Percentiles rank a stretch among this genome's conserved stretches.
Conservation (phyloP, 176 grass and related monocot species). For the Areca catechu region DNA sequence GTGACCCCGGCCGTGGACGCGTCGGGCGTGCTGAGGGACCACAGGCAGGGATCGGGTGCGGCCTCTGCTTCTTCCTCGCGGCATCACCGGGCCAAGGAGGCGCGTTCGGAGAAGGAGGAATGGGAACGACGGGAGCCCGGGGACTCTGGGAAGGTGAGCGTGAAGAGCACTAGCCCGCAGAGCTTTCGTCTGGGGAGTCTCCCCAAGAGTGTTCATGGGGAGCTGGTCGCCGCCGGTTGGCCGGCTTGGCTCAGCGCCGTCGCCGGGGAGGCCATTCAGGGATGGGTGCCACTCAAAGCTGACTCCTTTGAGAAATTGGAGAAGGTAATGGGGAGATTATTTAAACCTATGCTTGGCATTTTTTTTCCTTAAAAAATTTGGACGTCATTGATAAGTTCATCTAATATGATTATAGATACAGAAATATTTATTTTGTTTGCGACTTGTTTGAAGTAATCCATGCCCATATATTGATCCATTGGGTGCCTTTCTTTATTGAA, state of each 20-base stretch:
- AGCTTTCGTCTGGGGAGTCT: slow-evolving; percentile 71
- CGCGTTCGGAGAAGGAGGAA: slow-evolving; percentile 29
- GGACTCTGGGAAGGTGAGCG: slow-evolving; percentile 22
- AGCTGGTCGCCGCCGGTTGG: slow-evolving; percentile 95
- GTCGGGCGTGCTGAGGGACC: slow-evolving; percentile 25
- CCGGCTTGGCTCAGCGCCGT: slow-evolving; percentile 84
- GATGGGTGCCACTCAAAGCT: slow-evolving; percentile 85
- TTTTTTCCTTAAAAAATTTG: no score
- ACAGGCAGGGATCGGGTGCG: not conserved
- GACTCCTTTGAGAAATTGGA: slow-evolving; percentile 89
- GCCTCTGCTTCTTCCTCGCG: slow-evolving; percentile 10
- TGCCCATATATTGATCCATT: no score
- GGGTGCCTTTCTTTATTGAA: no score
- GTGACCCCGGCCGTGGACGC: slow-evolving; percentile 54
- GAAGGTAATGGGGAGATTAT: slow-evolving; percentile 45
- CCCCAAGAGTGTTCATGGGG: slow-evolving; percentile 72
- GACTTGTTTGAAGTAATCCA: no score
- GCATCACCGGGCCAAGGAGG: slow-evolving; percentile 15
- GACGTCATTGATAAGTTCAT: no score
- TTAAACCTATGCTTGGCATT: no score
- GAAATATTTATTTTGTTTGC: no score
- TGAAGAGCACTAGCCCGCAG: slow-evolving; percentile 15
- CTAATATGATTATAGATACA: no score
- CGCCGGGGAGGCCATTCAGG: slow-evolving; percentile 85
- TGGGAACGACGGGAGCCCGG: slow-evolving; percentile 2